Evolutionary conservation across 1,284 basidiomycete species (phyloP).

Genomic region (Tranzscheliella williamsii): DNA sequence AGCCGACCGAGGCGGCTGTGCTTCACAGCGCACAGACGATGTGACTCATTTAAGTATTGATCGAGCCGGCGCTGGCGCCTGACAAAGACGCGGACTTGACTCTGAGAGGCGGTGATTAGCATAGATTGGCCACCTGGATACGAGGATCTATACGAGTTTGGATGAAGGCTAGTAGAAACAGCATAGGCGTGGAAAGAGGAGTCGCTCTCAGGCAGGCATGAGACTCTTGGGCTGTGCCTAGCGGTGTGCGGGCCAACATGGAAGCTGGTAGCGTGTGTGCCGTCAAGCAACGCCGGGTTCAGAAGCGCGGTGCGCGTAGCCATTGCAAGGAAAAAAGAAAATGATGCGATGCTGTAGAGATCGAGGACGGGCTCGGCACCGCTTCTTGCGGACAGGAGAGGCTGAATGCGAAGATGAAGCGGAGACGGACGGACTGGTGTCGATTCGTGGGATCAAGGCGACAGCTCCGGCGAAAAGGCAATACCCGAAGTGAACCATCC

Average conservation of each 20-base stretch:
- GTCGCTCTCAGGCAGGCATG: not conserved
- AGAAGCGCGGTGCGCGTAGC: no score
- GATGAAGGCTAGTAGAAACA: no score
- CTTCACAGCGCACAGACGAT: no score
- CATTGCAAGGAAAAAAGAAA: no score
- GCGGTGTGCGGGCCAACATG: not conserved
- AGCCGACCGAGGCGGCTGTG: no score
- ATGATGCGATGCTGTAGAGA: constrained; percentile 2
- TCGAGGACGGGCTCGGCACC: no score
- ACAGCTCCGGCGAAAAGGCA: not conserved
- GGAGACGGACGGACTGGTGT: not conserved
- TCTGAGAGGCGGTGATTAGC: not conserved
- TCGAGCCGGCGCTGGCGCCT: not conserved
- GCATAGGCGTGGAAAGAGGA: not conserved
- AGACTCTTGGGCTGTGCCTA: not conserved
- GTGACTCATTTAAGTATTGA: no score
- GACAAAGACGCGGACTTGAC: not conserved
- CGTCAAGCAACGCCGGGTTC: no score
- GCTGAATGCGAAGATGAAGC: not conserved
- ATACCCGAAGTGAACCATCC: no score
- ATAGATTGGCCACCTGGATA: no score
- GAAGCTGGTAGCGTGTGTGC: no score
- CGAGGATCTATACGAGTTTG: not conserved
- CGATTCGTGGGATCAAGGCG: not conserved
- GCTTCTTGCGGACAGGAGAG: not conserved